Evolutionary conservation across 495 filamentous ascomycete genomes (phyloP).

Genomic region (Xylaria longipes): DNA sequence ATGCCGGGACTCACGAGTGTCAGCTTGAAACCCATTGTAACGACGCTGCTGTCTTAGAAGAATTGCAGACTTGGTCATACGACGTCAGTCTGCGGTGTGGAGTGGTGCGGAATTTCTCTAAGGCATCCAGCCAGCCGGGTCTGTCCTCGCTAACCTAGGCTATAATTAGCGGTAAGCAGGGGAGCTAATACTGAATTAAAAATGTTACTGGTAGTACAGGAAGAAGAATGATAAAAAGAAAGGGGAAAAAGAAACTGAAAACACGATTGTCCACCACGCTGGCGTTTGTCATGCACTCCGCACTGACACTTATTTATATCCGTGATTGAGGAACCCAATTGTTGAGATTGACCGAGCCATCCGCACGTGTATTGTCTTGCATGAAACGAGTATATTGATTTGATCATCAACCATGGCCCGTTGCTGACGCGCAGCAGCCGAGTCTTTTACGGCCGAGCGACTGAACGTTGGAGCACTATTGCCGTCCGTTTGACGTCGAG

Average conservation of each 20-base stretch:
- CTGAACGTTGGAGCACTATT: not conserved
- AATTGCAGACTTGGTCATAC: not conserved
- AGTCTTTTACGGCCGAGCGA: conserved; percentile 13
- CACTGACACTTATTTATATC: not conserved
- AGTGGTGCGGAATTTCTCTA: not conserved
- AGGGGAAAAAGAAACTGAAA: not conserved
- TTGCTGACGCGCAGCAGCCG: not conserved
- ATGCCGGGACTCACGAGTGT: conserved; percentile 30
- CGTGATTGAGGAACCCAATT: not conserved
- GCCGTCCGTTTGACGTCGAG: conserved; percentile 4
- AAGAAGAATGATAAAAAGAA: not conserved
- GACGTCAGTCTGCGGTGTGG: not conserved
- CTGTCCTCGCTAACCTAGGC: not conserved
- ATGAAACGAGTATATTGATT: not conserved
- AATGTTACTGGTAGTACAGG: not conserved
- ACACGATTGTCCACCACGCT: not conserved
- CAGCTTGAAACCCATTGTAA: conserved; percentile 29
- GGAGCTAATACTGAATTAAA: not conserved
- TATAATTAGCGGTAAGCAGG: not conserved
- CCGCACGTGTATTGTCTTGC: not conserved
- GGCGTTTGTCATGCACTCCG: not conserved
- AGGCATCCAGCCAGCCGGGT: not conserved
- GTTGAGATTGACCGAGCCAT: conserved; percentile 1
- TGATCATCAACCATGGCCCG: not conserved
- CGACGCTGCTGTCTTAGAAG: not conserved